phyloP scores from a whole-genome alignment of 306 rosid genomes.

The Mimosa pudica region DNA sequence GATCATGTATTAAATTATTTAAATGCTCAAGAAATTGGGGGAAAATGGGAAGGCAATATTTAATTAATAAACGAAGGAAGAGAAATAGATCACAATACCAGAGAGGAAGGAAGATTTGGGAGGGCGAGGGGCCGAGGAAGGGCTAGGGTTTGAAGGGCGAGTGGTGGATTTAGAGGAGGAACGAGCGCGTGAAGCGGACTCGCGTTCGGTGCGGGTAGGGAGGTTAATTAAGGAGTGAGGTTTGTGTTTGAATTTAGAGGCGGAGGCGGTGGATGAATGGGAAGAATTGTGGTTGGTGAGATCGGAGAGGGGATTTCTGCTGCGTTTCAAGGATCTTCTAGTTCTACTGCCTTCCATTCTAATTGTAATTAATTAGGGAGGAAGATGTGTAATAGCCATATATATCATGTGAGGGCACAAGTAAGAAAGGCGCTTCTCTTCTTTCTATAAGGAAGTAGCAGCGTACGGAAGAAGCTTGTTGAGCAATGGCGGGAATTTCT shows the following conservation, averaged over 20 bases:
- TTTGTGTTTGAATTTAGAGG: conserved; percentile 32
- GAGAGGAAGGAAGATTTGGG: conserved; percentile 15
- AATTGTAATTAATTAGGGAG: neutral
- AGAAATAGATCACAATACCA: conserved; percentile 21
- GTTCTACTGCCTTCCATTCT: conserved; percentile 43
- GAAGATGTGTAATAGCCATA: neutral
- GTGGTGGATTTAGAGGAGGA: no score
- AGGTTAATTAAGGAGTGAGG: conserved; percentile 37
- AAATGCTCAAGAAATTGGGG: neutral
- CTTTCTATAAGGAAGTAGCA: neutral
- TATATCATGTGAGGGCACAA: no score
- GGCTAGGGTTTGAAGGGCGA: neutral
- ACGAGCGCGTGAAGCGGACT: neutral
- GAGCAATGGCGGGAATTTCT: conserved; percentile 36
- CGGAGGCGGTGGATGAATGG: conserved; percentile 35
- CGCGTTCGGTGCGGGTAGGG: neutral
- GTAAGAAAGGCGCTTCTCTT: no score
- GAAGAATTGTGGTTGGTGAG: conserved; percentile 48
- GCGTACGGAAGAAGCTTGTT: neutral
- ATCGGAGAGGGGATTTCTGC: conserved; percentile 68
- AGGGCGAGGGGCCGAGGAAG: conserved; percentile 29
- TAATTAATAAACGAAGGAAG: neutral
- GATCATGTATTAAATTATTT: no score
- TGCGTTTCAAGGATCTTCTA: conserved; percentile 38
- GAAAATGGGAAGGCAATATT: neutral